Conservation (phyloP, 1,139 yeast genomes). For the Protomyces lactucae-debilis region DNA sequence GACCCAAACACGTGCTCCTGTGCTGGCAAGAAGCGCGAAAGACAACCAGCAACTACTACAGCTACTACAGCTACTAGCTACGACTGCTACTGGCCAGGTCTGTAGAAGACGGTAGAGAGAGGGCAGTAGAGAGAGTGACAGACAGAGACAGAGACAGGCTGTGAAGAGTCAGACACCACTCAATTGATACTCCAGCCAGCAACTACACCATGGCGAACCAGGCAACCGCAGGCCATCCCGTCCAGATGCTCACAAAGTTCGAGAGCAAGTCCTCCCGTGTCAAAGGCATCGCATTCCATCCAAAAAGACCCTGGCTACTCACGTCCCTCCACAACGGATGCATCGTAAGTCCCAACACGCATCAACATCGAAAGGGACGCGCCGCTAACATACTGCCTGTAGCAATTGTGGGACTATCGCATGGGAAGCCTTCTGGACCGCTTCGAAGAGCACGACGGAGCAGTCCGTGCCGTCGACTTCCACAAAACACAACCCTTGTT, state of each 20-base stretch:
- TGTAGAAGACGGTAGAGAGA: no score
- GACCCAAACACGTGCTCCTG: no score
- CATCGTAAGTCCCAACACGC: conserved; percentile 7
- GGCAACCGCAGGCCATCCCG: neutral
- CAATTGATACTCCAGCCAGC: neutral
- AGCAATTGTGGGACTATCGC: conserved; percentile 95
- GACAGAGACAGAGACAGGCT: no score
- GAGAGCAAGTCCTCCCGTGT: conserved; percentile 99
- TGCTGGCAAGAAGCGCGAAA: no score
- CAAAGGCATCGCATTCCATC: conserved; percentile 97
- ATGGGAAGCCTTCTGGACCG: conserved; percentile 97
- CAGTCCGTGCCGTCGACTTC: conserved; percentile 90
- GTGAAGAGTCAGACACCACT: no score
- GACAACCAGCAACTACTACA: no score
- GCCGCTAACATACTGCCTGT: conserved; percentile 24
- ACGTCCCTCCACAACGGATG: conserved; percentile 65
- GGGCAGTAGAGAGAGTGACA: no score
- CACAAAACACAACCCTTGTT: conserved; percentile 97
- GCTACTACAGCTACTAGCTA: no score
- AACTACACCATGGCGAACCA: neutral
- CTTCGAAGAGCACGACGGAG: conserved; percentile 97
- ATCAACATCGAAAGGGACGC: neutral
- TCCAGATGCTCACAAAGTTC: conserved; percentile 46
- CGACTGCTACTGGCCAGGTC: no score
- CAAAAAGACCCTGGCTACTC: conserved; percentile 92